Base-by-base conservation (phyloP, 441 rosid species). In the Cnidoscolus chayamansa region DNA sequence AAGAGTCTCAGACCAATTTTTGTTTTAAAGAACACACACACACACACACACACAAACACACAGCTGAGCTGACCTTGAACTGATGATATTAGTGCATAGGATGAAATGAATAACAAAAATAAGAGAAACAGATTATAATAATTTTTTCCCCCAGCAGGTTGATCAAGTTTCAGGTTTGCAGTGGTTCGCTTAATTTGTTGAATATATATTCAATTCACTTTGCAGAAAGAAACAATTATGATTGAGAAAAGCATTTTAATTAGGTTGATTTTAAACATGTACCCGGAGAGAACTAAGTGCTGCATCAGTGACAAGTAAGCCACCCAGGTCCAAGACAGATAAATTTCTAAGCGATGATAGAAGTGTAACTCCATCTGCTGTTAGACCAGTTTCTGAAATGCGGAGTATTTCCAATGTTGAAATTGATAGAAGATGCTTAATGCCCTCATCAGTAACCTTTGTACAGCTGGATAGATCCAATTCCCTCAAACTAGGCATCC, bases 391-490 rank as follows among this genome's bases (percentile, higher is more conserved):
- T 82, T 86, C 89, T 9, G 98, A 77, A 80, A 95, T 71, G 63
- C 81, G 80, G 65, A 94, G 78, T 70, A 76, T 86, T 78, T 90
- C 86, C 79, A 93, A 76, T 65, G 89, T 79, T 54, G 84, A 58
- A 81, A 91, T 84, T 67, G 98, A 86, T 10, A 84, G 67, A 57
- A 95, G 89, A 70, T 91, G 94, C 70, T 70, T 85, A 70, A 92
- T 66, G 49, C 89, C 90, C 65, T 86, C 81, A 88, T 89, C 90
- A 1, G 78, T 88, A 74, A 95, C 85, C 87, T 93, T 95, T 25
- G 20, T 67, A 74, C 96, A 94, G 77, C 98, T 85, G 2, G 98
- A 89, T 76, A 95, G 88, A 74, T 95, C 86, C 83, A 95, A 59
- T 78, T 95, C 97, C 79, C 68, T 93, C 81, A 93, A 83, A 78